These are phyloP conservation scores for Acorus gramineus DNA, from an alignment of 106 monocot genomes.

Conservation along the genomic window DNA sequence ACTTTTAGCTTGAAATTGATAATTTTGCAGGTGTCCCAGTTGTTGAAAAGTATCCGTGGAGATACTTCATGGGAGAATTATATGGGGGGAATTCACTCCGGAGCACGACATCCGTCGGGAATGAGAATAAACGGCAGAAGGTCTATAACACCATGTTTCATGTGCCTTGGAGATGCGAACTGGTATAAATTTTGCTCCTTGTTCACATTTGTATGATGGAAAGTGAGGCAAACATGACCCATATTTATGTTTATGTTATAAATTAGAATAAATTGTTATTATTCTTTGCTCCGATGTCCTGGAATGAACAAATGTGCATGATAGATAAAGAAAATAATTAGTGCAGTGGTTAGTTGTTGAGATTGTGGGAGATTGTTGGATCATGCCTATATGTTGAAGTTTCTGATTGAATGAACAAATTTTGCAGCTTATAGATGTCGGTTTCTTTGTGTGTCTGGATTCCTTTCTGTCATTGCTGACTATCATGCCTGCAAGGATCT, in stretches of 20 bases:
- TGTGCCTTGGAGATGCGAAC: slow-evolving; percentile 91
- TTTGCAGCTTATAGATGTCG: slow-evolving; percentile 84
- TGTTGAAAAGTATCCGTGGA: slow-evolving; percentile 46
- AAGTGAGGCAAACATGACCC: too few relatives aligned
- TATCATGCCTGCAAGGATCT: slow-evolving; percentile 89
- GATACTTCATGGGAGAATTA: slow-evolving; percentile 72
- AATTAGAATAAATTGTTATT: too few relatives aligned
- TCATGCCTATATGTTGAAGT: too few relatives aligned
- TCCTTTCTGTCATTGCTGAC: slow-evolving; percentile 84
- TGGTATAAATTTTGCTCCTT: slow-evolving; percentile 37
- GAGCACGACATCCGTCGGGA: slow-evolving; percentile 82
- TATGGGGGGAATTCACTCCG: slow-evolving; percentile 80
- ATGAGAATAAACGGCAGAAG: slow-evolving; percentile 83
- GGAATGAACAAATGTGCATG: too few relatives aligned
- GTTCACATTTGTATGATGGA: neutral
- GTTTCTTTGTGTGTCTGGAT: slow-evolving; percentile 94
- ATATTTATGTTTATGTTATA: too few relatives aligned
- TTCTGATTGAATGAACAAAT: slow-evolving; percentile 1
- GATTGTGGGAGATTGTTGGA: too few relatives aligned
- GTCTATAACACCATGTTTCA: slow-evolving; percentile 98
- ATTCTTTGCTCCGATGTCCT: too few relatives aligned
- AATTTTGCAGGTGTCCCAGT: slow-evolving; percentile 34
- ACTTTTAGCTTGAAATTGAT: too few relatives aligned
- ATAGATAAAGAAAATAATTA: too few relatives aligned
- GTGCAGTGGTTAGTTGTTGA: too few relatives aligned